Percentiles rank a stretch among this genome's conserved stretches.
Conservation (phyloP, 768 basidiomycete species). For the Russula lepida region DNA sequence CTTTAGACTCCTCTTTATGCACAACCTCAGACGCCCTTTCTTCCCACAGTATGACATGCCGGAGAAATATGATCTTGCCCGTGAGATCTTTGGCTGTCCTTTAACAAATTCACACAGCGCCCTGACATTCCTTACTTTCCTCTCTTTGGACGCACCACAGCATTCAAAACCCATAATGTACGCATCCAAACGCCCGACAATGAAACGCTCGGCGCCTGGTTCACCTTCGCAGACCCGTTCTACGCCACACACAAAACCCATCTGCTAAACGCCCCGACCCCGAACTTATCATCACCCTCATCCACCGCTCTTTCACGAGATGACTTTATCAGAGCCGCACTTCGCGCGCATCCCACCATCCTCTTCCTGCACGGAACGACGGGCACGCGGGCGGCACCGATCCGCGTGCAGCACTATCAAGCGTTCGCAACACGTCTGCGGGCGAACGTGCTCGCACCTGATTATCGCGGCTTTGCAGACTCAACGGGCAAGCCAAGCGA, state of each 20-base stretch:
- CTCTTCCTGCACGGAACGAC: conserved; percentile 90
- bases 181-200: conserved; percentile 68
- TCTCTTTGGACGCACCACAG: background rate
- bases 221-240: conserved; percentile 58
- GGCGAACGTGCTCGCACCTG: conserved; percentile 76
- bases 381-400: conserved; percentile 63
- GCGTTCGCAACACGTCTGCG: conserved; percentile 55
- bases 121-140: background rate
- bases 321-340: conserved; percentile 42
- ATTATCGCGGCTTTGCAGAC: conserved; percentile 91
- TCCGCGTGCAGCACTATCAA: conserved; percentile 59
- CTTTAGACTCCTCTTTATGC: conserved; percentile 50
- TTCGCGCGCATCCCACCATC: conserved; percentile 57
- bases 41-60: conserved; percentile 59
- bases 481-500: conserved; percentile 75
- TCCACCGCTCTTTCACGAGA: conserved; percentile 15
- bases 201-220: conserved; percentile 81
- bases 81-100: conserved; percentile 33
- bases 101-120: background rate
- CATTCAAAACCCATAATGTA: conserved; percentile 59
- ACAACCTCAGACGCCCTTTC: conserved; percentile 56
- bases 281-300: conserved; percentile 21
- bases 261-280: conserved; percentile 32
- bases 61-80: conserved; percentile 74
- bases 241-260: conserved; percentile 32